Conservation (phyloP, 1,139 yeast species). For the Nadsonia starkeyi-henricii region DNA sequence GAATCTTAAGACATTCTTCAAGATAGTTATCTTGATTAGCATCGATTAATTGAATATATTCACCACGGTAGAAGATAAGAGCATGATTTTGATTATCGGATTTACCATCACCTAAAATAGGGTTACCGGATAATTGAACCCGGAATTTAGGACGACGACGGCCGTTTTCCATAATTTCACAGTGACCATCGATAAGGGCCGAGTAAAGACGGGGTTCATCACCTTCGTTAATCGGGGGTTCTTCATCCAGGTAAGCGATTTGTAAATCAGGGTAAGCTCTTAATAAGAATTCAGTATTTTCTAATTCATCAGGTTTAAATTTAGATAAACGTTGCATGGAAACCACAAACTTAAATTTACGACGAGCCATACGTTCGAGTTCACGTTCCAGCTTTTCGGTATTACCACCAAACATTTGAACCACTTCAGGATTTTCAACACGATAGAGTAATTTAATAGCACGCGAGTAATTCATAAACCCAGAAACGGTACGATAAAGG, state of each 20-base stretch:
- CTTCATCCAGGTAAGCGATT: slow-evolving; percentile 96
- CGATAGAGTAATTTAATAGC: slow-evolving; percentile 94
- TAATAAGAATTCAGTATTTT: slow-evolving; percentile 91
- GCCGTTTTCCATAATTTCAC: slow-evolving; percentile 94
- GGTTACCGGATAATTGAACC: slow-evolving; percentile 95
- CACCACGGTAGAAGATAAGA: slow-evolving; percentile 95
- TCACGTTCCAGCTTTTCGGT: slow-evolving; percentile 92
- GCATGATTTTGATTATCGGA: slow-evolving; percentile 98
- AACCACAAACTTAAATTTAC: slow-evolving; percentile 93
- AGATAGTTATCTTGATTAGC: slow-evolving; percentile 97
- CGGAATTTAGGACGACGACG: slow-evolving; percentile 98
- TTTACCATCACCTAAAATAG: slow-evolving; percentile 98
- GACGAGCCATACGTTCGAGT: slow-evolving; percentile 96
- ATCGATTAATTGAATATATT: slow-evolving; percentile 92
- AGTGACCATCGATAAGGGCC: slow-evolving; percentile 95
- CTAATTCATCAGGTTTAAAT: slow-evolving; percentile 94
- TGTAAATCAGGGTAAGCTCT: slow-evolving; percentile 98
- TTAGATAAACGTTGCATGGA: slow-evolving; percentile 98
- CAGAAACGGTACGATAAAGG: slow-evolving; percentile 94
- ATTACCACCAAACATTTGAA: slow-evolving; percentile 95
- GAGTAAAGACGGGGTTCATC: slow-evolving; percentile 97
- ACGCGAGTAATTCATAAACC: slow-evolving; percentile 98
- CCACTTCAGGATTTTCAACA: slow-evolving; percentile 98
- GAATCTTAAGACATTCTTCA: slow-evolving; percentile 95
- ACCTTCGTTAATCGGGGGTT: slow-evolving; percentile 75